Conservation (phyloP, 306 rosid genomes). For the Corylus avellana region DNA sequence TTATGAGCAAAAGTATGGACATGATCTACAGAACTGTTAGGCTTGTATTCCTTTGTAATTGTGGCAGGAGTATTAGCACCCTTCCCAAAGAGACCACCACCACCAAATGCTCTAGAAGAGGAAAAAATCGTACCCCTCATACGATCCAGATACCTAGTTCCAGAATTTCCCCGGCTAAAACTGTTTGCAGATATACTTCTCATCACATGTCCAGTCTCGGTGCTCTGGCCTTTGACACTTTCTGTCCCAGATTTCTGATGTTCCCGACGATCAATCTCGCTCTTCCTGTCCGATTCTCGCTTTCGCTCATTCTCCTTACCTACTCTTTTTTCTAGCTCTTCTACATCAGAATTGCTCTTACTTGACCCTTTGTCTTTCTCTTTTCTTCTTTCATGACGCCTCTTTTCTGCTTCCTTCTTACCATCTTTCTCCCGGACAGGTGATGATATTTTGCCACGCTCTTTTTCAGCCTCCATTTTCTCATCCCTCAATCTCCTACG, state of each 20-base stretch:
- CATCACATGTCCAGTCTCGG: constrained; percentile 50
- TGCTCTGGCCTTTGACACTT: constrained; percentile 52
- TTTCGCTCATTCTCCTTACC: constrained; percentile 81
- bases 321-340: constrained; percentile 81
- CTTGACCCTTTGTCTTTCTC: constrained; percentile 90
- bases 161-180: constrained; percentile 63
- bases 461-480: constrained; percentile 79
- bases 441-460: constrained; percentile 54
- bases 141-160: constrained; percentile 85
- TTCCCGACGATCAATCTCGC: constrained; percentile 67
- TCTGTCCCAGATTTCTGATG: constrained; percentile 61
- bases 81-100: constrained; percentile 77
- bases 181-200: constrained; percentile 51
- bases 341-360: constrained; percentile 96
- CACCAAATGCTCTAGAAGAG: constrained; percentile 87
- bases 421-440: constrained; percentile 55
- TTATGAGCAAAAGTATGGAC: constrained; percentile 52
- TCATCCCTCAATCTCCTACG: constrained; percentile 94
- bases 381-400: constrained; percentile 80
- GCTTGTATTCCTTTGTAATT: constrained; percentile 62
- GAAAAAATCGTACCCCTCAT: constrained; percentile 90
- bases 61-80: constrained; percentile 51
- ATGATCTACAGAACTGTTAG: constrained; percentile 64
- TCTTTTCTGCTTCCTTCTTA: constrained; percentile 85
- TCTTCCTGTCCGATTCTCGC: constrained; percentile 67